phyloP scores from a whole-genome alignment of 164 flowering plant genomes.

The Malania oleifera region DNA sequence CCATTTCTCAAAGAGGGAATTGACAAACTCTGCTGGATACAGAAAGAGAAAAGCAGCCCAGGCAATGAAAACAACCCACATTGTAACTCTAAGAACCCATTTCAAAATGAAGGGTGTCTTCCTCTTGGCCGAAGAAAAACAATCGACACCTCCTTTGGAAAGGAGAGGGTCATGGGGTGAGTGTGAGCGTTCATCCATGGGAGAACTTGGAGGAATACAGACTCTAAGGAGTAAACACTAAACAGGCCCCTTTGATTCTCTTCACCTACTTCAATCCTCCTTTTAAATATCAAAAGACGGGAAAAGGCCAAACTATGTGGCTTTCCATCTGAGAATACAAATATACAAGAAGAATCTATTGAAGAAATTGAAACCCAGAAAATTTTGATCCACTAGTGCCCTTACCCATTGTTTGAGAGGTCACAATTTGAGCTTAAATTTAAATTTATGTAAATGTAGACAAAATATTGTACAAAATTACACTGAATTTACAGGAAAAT shows the following conservation, averaged over 20 bases:
- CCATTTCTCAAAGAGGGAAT: constrained; percentile 19
- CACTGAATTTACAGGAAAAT: too few species aligned
- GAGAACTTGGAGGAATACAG: background rate
- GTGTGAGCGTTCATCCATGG: constrained; percentile 29
- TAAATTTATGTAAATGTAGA: too few species aligned
- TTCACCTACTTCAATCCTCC: background rate
- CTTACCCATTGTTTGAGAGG: too few species aligned
- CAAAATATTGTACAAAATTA: too few species aligned
- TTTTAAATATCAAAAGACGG: background rate
- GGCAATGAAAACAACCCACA: constrained; percentile 53
- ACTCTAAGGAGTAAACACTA: background rate
- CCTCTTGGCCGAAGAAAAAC: background rate
- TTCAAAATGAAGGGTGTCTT: constrained; percentile 21
- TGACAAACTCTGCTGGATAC: constrained; percentile 36
- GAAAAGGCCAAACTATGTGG: too few species aligned
- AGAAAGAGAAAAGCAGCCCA: constrained; percentile 61
- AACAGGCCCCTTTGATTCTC: background rate
- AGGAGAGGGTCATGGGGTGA: constrained; percentile 37
- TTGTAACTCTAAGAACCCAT: constrained; percentile 47
- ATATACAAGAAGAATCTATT: too few species aligned
- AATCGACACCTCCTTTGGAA: constrained; percentile 6
- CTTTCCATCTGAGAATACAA: too few species aligned
- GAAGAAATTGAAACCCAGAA: too few species aligned
- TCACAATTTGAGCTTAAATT: too few species aligned
- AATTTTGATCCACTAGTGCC: too few species aligned